Percentiles rank a stretch among this genome's conserved stretches.
Evolutionary conservation across 495 filamentous ascomycete species (phyloP).

Genomic region (Penicillium egyptiacum): DNA sequence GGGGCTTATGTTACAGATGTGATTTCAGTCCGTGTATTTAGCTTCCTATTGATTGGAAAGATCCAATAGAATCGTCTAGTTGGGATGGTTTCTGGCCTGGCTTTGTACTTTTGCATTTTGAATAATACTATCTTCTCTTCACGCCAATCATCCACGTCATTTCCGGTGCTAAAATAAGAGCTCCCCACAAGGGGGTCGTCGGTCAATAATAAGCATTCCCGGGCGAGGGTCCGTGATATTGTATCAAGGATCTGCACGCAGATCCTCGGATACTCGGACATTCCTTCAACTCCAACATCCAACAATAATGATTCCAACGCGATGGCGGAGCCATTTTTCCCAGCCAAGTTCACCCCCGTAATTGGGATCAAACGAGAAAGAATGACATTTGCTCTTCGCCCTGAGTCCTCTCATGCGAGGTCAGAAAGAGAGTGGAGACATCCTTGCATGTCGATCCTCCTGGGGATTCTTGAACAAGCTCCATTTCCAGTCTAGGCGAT

Average conservation of each 20-base stretch:
- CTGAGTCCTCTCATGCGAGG: not conserved
- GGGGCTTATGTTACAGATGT: conserved; percentile 3
- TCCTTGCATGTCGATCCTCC: conserved; percentile 29
- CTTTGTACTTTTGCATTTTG: not conserved
- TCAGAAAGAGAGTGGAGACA: conserved; percentile 15
- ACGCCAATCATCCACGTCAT: not conserved
- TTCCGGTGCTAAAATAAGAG: not conserved
- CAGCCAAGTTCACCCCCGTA: not conserved
- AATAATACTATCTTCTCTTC: not conserved
- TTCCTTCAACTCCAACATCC: conserved; percentile 1
- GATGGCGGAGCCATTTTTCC: not conserved
- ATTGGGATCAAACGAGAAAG: not conserved
- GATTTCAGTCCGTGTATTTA: not conserved
- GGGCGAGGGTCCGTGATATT: conserved; percentile 2
- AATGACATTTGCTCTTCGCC: not conserved
- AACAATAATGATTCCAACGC: not conserved
- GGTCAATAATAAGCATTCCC: conserved; percentile 7
- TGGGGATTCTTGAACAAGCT: conserved; percentile 15
- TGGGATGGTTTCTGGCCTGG: not conserved
- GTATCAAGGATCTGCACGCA: conserved; percentile 8
- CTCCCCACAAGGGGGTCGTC: not conserved
- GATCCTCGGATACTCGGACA: conserved; percentile 6
- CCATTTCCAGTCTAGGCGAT: conserved; percentile 8
- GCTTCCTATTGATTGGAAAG: conserved; percentile 13
- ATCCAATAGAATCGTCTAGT: conserved; percentile 14